Evolutionary conservation across 495 filamentous ascomycete species (phyloP).

Genomic region (Podospora comata): DNA sequence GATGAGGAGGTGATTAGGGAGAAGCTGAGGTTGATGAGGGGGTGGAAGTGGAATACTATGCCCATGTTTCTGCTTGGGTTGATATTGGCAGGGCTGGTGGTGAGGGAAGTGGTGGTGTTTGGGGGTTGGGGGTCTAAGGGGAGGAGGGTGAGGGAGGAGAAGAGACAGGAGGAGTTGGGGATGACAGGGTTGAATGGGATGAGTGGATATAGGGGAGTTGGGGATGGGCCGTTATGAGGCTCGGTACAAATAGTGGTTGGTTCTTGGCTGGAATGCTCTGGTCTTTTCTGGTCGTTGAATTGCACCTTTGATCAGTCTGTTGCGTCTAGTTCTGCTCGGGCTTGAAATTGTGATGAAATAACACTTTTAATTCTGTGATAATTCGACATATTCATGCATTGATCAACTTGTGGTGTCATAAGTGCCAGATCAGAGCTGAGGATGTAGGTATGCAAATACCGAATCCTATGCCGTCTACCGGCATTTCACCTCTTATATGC

Average conservation of each 20-base stretch:
- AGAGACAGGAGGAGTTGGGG: neutral
- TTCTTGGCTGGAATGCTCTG: too few relatives aligned
- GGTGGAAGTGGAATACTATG: conserved; percentile 55
- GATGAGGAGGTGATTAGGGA: conserved; percentile 37
- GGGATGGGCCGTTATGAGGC: neutral
- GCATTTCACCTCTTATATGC: neutral
- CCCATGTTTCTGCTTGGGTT: conserved; percentile 49
- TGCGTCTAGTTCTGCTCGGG: too few relatives aligned
- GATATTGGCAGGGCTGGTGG: conserved; percentile 44
- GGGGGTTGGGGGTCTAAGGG: conserved; percentile 4
- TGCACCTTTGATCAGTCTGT: too few relatives aligned
- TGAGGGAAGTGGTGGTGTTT: conserved; percentile 31
- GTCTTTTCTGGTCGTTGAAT: too few relatives aligned
- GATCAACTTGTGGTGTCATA: neutral
- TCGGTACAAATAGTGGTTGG: too few relatives aligned
- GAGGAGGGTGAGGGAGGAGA: conserved; percentile 10
- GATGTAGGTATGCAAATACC: neutral
- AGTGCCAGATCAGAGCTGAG: neutral
- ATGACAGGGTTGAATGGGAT: neutral
- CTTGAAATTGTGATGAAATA: neutral
- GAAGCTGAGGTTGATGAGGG: conserved; percentile 46
- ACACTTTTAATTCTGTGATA: neutral
- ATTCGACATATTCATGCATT: neutral
- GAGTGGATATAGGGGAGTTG: neutral
- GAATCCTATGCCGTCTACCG: neutral